phyloP scores from a whole-genome alignment of 208 protist species.

The Phytomonas sp. region DNA sequence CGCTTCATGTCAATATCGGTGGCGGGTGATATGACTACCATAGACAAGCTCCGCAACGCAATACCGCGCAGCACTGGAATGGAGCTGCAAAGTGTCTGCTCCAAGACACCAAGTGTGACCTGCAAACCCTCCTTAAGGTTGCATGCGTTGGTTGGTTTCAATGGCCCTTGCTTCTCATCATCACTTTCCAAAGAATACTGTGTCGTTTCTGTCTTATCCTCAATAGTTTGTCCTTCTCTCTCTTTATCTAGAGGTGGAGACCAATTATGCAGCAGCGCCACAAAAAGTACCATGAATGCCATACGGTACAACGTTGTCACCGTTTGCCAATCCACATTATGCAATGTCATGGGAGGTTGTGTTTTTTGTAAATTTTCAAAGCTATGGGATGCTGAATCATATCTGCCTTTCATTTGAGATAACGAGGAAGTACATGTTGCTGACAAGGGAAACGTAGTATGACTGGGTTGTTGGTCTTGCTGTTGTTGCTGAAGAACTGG shows the following conservation, averaged over 20 bases:
- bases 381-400: slow-evolving; percentile 2
- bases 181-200: background rate
- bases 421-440: background rate
- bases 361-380: background rate
- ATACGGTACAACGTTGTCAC: slow-evolving; percentile 27
- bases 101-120: slow-evolving; percentile 21
- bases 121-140: slow-evolving; percentile 22
- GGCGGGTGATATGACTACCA: slow-evolving; percentile 38
- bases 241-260: slow-evolving; percentile 1
- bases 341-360: background rate
- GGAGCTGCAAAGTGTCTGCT: slow-evolving; percentile 26
- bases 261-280: slow-evolving; percentile 43
- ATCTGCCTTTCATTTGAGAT: background rate
- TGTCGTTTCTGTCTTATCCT: slow-evolving; percentile 10
- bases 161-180: background rate
- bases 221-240: background rate
- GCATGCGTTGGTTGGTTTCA: slow-evolving; percentile 14
- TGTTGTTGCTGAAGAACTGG: background rate
- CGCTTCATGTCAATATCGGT: slow-evolving; percentile 20
- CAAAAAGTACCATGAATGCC: slow-evolving; percentile 31
- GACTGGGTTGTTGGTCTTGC: background rate
- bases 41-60: slow-evolving; percentile 42
- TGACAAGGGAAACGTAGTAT: background rate
- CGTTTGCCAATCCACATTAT: background rate
- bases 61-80: slow-evolving; percentile 51